A percentile compares a stretch with the other conserved stretches of the same genome.
Evolutionary conservation across 306 rosid species (phyloP).

Genomic region (Lathyrus oleraceus): DNA sequence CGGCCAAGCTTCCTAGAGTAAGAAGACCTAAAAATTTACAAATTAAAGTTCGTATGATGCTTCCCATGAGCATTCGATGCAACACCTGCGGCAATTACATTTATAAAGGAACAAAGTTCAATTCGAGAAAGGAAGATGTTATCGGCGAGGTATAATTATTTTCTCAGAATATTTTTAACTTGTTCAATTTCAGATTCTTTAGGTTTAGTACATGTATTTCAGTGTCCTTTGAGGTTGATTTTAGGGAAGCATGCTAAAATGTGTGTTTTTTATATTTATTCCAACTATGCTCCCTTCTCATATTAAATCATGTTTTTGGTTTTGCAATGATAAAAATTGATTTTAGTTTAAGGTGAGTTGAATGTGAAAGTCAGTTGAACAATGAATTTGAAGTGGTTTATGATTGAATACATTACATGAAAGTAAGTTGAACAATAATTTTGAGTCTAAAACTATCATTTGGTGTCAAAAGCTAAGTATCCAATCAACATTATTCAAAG

Average conservation of each 20-base stretch:
- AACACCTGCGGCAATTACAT: constrained; percentile 67
- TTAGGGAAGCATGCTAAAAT: constrained; percentile 45
- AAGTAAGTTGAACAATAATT: not conserved
- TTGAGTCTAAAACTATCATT: not conserved
- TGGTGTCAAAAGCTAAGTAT: not conserved
- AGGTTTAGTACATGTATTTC: not conserved
- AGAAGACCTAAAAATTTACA: constrained; percentile 80
- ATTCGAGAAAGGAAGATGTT: constrained; percentile 52
- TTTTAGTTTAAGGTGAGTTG: not conserved
- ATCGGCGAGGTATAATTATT: constrained; percentile 43
- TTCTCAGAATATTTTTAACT: not conserved
- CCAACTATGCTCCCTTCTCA: too few relatives aligned
- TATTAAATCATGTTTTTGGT: not conserved
- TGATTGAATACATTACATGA: not conserved
- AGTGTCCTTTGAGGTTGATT: not conserved
- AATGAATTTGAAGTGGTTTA: not conserved
- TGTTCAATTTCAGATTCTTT: not conserved
- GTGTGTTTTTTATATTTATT: constrained; percentile 16
- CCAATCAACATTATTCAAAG: not conserved
- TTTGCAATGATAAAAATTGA: not conserved
- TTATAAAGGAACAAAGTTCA: constrained; percentile 55
- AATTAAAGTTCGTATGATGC: constrained; percentile 96
- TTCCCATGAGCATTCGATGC: constrained; percentile 97
- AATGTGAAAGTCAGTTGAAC: not conserved
- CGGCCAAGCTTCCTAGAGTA: constrained; percentile 71